A percentile compares a stretch with the other conserved stretches of the same genome.
Conservation (phyloP, 2,329 filamentous ascomycete genomes). For the Neonectria hederae region DNA sequence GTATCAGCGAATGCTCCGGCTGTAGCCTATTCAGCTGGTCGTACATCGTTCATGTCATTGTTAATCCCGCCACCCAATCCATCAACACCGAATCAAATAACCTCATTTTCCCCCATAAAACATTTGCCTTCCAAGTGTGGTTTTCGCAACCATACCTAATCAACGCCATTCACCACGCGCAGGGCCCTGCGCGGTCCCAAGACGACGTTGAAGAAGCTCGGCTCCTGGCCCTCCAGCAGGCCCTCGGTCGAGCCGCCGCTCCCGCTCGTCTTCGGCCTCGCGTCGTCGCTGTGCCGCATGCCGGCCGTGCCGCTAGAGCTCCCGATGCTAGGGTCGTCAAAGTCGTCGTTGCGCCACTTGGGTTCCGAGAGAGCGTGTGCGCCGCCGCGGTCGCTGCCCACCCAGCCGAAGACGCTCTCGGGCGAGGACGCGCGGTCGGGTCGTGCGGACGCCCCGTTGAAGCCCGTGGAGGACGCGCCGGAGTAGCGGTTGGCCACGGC, state of each 20-base stretch:
- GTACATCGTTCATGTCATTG: slow-evolving; percentile 31
- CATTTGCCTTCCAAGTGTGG: not conserved
- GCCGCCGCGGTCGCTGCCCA: slow-evolving; percentile 40
- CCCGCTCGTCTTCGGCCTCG: slow-evolving; percentile 39
- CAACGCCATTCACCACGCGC: slow-evolving; percentile 70
- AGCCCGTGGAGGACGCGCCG: slow-evolving; percentile 53
- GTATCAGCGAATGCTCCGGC: slow-evolving; percentile 40
- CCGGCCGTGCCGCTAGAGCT: slow-evolving; percentile 37
- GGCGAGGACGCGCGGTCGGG: slow-evolving; percentile 29
- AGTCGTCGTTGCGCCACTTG: slow-evolving; percentile 42
- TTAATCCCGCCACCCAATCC: slow-evolving; percentile 5
- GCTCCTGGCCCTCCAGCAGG: slow-evolving; percentile 69
- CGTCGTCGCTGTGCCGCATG: slow-evolving; percentile 40
- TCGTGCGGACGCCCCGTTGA: slow-evolving; percentile 36
- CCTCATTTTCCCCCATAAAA: not conserved
- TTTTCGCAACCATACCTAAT: slow-evolving; percentile 30
- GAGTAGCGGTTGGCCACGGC: slow-evolving; percentile 69
- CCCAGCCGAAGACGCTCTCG: slow-evolving; percentile 46
- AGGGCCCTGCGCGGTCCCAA: slow-evolving; percentile 74
- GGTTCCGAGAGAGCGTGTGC: slow-evolving; percentile 40
- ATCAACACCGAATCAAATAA: slow-evolving; percentile 4
- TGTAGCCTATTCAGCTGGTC: slow-evolving; percentile 10
- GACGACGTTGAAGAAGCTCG: slow-evolving; percentile 76
- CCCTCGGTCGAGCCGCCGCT: slow-evolving; percentile 57
- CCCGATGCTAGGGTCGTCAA: slow-evolving; percentile 34